These are phyloP conservation scores for Cephaloascus fragrans DNA, from an alignment of 805 yeast genomes.

Conservation along the genomic window DNA sequence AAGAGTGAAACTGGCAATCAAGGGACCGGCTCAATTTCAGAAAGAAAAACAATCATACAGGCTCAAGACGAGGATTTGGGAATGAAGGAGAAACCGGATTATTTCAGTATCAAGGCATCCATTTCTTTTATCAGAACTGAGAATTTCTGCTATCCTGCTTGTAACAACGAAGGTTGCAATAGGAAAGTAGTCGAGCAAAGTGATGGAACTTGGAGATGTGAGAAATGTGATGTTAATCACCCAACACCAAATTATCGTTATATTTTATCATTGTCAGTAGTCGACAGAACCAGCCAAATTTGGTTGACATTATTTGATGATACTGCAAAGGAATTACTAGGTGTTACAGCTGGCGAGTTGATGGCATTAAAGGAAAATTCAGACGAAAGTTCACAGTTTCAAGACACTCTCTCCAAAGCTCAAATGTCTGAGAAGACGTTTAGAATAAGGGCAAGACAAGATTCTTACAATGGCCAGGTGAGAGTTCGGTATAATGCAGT, in stretches of 20 bases:
- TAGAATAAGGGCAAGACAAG: slow-evolving; percentile 75
- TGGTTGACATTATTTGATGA: slow-evolving; percentile 88
- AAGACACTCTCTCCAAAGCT: slow-evolving; percentile 32
- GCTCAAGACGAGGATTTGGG: slow-evolving; percentile 66
- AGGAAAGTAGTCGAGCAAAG: slow-evolving; percentile 72
- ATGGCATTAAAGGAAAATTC: slow-evolving; percentile 32
- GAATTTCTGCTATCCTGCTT: slow-evolving; percentile 83
- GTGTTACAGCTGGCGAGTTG: slow-evolving; percentile 56
- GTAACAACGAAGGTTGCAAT: slow-evolving; percentile 67
- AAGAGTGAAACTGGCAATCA: slow-evolving; percentile 38
- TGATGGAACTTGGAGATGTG: slow-evolving; percentile 86
- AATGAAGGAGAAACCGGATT: slow-evolving; percentile 69
- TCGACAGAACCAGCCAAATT: slow-evolving; percentile 73
- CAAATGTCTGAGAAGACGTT: slow-evolving; percentile 66
- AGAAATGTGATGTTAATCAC: slow-evolving; percentile 69
- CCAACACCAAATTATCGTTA: slow-evolving; percentile 71
- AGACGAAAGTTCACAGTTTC: slow-evolving; percentile 32
- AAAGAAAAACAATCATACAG: slow-evolving; percentile 57
- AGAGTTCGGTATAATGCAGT: slow-evolving; percentile 69
- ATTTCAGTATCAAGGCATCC: slow-evolving; percentile 65
- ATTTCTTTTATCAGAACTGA: slow-evolving; percentile 65
- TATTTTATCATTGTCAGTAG: slow-evolving; percentile 63
- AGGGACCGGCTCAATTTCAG: slow-evolving; percentile 30
- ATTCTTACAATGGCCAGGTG: slow-evolving; percentile 69
- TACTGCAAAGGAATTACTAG: slow-evolving; percentile 62